Conservation (phyloP, 306 rosid genomes). For the Vicia faba region DNA sequence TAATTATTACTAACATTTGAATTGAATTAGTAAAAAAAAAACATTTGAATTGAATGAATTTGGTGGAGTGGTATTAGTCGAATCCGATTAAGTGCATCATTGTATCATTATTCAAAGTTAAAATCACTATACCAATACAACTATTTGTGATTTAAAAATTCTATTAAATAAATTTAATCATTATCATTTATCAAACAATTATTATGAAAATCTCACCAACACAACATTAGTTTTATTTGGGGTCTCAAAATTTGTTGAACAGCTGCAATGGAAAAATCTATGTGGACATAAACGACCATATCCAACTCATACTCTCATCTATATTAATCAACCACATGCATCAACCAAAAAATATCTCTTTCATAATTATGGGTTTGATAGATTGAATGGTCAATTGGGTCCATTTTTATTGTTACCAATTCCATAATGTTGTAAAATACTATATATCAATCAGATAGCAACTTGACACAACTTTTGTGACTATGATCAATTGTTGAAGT, state of each 20-base stretch:
- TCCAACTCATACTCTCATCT: not conserved
- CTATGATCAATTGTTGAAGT: conserved; percentile 17
- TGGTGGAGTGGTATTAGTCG: too few relatives aligned
- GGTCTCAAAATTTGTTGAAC: conserved; percentile 36
- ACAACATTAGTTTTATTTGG: not conserved
- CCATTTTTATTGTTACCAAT: conserved; percentile 31
- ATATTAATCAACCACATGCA: conserved; percentile 12
- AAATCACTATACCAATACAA: too few relatives aligned
- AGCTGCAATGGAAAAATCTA: conserved; percentile 27
- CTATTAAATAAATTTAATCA: too few relatives aligned
- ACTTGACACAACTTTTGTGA: conserved; percentile 33
- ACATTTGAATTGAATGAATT: too few relatives aligned
- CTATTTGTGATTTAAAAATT: too few relatives aligned
- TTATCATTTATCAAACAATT: too few relatives aligned
- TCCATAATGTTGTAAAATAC: conserved; percentile 12
- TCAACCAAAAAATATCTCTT: not conserved
- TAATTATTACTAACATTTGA: too few relatives aligned
- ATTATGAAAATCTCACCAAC: too few relatives aligned
- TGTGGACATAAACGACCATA: conserved; percentile 1
- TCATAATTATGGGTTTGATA: not conserved
- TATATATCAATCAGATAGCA: conserved; percentile 8
- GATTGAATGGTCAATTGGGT: conserved; percentile 23
- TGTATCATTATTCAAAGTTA: too few relatives aligned
- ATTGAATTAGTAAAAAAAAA: too few relatives aligned
- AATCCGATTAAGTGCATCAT: too few relatives aligned